phyloP scores from a whole-genome alignment of 1,284 basidiomycete genomes.

The Tylopilus sp. region DNA sequence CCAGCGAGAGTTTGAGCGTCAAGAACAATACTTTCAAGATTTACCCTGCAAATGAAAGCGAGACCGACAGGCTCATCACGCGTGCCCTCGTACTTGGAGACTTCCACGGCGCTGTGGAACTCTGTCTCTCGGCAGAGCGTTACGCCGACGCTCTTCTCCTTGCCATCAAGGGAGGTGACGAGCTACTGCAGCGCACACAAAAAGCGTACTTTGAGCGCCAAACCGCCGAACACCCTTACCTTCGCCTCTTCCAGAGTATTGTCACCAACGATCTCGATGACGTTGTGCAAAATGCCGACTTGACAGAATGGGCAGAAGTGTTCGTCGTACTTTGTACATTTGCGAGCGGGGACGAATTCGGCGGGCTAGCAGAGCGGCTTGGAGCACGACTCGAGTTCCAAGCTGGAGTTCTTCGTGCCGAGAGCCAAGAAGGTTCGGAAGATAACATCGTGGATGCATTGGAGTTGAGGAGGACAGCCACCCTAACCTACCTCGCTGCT shows the following conservation, averaged over 20 bases:
- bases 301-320: conserved; percentile 94
- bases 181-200: conserved; percentile 87
- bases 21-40: conserved; percentile 87
- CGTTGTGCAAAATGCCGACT: conserved; percentile 79
- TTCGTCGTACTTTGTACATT: conserved; percentile 98
- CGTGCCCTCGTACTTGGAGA: conserved; percentile 94
- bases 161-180: conserved; percentile 86
- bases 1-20: conserved; percentile 43
- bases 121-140: conserved; percentile 87
- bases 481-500: conserved; percentile 89
- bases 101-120: conserved; percentile 87
- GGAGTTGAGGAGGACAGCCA: conserved; percentile 83
- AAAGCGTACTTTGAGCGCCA: conserved; percentile 90
- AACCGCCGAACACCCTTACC: conserved; percentile 77
- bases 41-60: conserved; percentile 85
- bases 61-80: conserved; percentile 86
- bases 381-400: conserved; percentile 79
- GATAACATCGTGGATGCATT: conserved; percentile 44
- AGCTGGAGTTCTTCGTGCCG: conserved; percentile 25
- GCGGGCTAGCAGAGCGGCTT: conserved; percentile 84
- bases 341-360: conserved; percentile 82
- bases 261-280: conserved; percentile 84
- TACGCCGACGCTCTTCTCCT: conserved; percentile 94
- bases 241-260: conserved; percentile 94
- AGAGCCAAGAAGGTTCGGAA: conserved; percentile 35